Evolutionary conservation across 164 flowering plant genomes (phyloP), one percentile per base, ranked within the genome.

Genomic region (Stephania cephalantha): DNA sequence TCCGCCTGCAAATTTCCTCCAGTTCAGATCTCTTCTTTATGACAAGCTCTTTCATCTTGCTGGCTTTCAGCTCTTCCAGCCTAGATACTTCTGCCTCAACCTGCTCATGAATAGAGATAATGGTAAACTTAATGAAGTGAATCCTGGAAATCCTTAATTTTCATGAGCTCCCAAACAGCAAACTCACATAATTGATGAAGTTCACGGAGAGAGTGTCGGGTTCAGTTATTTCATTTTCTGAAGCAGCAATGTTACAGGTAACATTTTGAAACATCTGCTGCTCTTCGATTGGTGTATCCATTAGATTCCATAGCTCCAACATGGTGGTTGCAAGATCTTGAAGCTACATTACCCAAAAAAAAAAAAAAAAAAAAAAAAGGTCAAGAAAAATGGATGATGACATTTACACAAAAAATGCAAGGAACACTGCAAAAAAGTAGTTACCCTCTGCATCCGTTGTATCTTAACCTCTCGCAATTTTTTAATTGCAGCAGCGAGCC

Each of bases 31-130:
- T 90, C 84, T 91, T 95, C 81, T 89, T 92, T 75, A 91, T 71
- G 20, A 93, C 91, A 79, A 95, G 92, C 74, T 95, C 99, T 84
- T 95, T 94, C 95, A 95, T 89, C 81, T 91, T 95, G 85, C 95
- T 93, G 70, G 92, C 76, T 82, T 95, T 93, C 80, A 92, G 72
- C 73, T 87, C 89, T 79, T 95, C 97, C 82, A 95, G 82, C 71
- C 97, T 85, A 64, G 79, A 78, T 4, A 96, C 97, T 83, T 95
- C 99, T 73, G 82, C 87, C 82, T 90, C 97, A 73, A 88, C 94
- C 99, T 95, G 83, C 82, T 72, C 45, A 78, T 13, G 78, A 29
- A 17, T 67, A 63, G 29, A 74, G 65, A 25, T 58, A 31, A 15
- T 17, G 44, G 44, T 73, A 29, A 35, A 44, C 22, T 52, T 72